Evolutionary conservation across 78 protist genomes (phyloP), one percentile per base, ranked within the genome.

Genomic region (Cavenderia fasciculata): DNA sequence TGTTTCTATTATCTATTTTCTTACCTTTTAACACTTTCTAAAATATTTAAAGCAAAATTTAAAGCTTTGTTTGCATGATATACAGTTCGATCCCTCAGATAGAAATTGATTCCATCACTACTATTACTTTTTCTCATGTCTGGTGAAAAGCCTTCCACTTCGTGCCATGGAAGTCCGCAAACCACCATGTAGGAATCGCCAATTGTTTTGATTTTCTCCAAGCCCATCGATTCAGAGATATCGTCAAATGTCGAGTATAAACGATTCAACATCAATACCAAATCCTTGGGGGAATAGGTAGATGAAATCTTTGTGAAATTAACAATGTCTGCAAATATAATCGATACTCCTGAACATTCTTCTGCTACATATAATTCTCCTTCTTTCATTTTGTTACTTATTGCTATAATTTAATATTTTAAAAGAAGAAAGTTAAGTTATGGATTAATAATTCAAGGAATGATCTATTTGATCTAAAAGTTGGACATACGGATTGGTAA

Each of bases 311-410:
- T 33, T 12, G 72, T 63, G 38, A 63, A 63, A 21, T 63, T 40
- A 38, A 63, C 72, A 63, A 63, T 63, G n/a, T 63, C 72, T 7
- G 72, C 72, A 40, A 63, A 63, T 5, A 63, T 63, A 38, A 63
- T 63, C 12, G 72, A 21, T 40, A 63, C 38, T 33, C 72, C 72
- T 16, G 72, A 40, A 8, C 72, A 63, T 38, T 63, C 72, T 18
- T 63, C 72, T 36, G 72, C 72, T 4, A 63, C 47, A 63, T 63
- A 40, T 7, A 63, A 38, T n/a, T 63, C 72, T 21, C 72, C 72
- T 63, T 63, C 51, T 63, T 63, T 63, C 72, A 63, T 63, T 63
- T 40, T 63, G n/a, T 33, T 40, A 40, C 44, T 63, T n/a, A 63
- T 63, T 11, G 72, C 72, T 63, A 38, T 33, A 25, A 56, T 12